Conservation (phyloP, 306 rosid genomes). For the Sicyos edulis region DNA sequence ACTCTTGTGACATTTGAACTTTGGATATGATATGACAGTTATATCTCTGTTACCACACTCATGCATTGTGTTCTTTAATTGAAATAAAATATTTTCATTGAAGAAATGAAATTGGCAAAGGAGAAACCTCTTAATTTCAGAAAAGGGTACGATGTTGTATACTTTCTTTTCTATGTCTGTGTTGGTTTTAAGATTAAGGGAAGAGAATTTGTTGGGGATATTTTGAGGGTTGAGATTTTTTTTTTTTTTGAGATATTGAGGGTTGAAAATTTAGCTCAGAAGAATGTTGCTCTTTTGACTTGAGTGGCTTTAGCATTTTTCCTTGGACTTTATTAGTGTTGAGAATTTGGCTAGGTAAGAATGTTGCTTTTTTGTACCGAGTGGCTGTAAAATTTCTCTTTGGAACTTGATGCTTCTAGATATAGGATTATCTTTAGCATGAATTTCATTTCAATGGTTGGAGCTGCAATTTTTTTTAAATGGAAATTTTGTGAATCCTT, state of each 20-base stretch:
- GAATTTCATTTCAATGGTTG: neutral
- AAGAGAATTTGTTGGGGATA: neutral
- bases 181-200: neutral
- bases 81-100: neutral
- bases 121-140: slow-evolving; percentile 1
- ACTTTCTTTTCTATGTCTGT: neutral
- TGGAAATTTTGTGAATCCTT: neutral
- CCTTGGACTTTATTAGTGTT: neutral
- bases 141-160: neutral
- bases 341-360: slow-evolving; percentile 1
- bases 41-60: neutral
- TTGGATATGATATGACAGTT: neutral
- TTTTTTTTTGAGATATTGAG: too few species aligned
- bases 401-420: slow-evolving; percentile 2
- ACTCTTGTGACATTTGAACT: neutral
- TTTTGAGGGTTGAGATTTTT: neutral
- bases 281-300: neutral
- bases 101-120: neutral
- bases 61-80: neutral
- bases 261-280: neutral
- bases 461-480: neutral
- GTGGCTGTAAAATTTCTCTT: neutral
- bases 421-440: neutral
- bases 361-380: neutral
- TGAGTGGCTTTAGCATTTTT: neutral